phyloP scores from a whole-genome alignment of 176 grass and related monocot genomes.

The Rhynchospora tenuis region DNA sequence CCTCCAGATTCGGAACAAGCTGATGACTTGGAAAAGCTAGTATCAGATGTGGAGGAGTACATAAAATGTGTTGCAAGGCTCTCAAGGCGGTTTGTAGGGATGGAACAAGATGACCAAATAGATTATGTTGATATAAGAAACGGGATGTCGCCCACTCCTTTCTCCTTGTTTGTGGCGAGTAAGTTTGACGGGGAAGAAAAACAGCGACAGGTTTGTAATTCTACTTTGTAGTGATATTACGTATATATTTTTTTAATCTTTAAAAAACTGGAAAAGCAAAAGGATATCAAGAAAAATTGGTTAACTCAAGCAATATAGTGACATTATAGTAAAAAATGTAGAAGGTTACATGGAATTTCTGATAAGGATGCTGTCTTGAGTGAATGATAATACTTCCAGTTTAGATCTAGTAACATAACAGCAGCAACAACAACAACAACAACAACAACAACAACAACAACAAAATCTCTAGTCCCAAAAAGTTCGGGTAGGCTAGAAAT shows the following conservation, averaged over 20 bases:
- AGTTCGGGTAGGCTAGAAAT: no score
- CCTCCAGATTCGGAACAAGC: constrained; percentile 32
- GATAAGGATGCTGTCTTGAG: no score
- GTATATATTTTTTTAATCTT: background rate
- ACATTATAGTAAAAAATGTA: no score
- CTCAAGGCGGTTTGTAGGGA: constrained; percentile 77
- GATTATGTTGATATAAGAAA: constrained; percentile 59
- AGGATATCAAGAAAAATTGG: no score
- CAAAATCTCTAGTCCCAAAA: no score
- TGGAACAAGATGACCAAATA: constrained; percentile 65
- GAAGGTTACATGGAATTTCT: no score
- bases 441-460: no score
- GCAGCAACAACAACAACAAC: no score
- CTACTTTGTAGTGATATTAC: background rate
- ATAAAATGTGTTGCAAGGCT: constrained; percentile 89
- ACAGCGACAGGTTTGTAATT: constrained; percentile 50
- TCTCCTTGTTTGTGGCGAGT: constrained; percentile 96
- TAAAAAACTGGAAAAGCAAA: no score
- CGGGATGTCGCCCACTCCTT: constrained; percentile 65
- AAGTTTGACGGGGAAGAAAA: constrained; percentile 65
- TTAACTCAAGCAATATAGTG: no score
- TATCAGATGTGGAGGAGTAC: constrained; percentile 59
- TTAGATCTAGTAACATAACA: no score
- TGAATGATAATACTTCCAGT: no score
- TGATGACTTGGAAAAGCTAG: constrained; percentile 58